Conservation (phyloP, 2,329 filamentous ascomycete species). For the Fusarium sp. region DNA sequence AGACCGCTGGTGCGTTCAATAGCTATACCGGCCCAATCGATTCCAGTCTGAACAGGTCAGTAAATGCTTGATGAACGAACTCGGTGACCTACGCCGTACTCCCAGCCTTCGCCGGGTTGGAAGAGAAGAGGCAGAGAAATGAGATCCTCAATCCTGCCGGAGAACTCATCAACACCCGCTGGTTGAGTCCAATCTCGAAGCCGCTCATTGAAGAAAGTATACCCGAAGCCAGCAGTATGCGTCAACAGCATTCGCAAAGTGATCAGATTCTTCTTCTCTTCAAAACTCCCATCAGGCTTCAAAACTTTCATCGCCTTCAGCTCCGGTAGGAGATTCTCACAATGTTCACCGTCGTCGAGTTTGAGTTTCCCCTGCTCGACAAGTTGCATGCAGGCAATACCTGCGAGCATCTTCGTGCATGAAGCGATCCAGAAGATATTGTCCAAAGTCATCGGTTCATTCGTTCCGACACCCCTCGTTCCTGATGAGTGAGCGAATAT, state of each 20-base stretch:
- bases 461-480: constrained; percentile 55
- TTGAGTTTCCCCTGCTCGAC: constrained; percentile 63
- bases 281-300: constrained; percentile 52
- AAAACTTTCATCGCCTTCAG: constrained; percentile 61
- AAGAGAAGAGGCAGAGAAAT: constrained; percentile 65
- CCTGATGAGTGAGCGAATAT: constrained; percentile 63
- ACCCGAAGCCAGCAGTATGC: constrained; percentile 69
- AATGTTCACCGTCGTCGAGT: constrained; percentile 61
- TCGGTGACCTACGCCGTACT: constrained; percentile 64
- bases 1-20: constrained; percentile 59
- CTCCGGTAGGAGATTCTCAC: constrained; percentile 63
- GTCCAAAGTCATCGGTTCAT: constrained; percentile 68
- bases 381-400: constrained; percentile 67
- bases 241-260: constrained; percentile 69
- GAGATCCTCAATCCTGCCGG: constrained; percentile 64
- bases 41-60: constrained; percentile 53
- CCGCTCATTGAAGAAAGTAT: constrained; percentile 65
- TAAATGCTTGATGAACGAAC: not conserved
- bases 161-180: constrained; percentile 68
- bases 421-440: constrained; percentile 71
- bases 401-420: constrained; percentile 67
- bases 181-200: constrained; percentile 62
- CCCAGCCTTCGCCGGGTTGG: constrained; percentile 72
- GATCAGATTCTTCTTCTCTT: constrained; percentile 61
- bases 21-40: constrained; percentile 67